These are phyloP conservation scores for Aspergillus awamori DNA, from an alignment of 2,329 filamentous ascomycete genomes.

Conservation along the genomic window DNA sequence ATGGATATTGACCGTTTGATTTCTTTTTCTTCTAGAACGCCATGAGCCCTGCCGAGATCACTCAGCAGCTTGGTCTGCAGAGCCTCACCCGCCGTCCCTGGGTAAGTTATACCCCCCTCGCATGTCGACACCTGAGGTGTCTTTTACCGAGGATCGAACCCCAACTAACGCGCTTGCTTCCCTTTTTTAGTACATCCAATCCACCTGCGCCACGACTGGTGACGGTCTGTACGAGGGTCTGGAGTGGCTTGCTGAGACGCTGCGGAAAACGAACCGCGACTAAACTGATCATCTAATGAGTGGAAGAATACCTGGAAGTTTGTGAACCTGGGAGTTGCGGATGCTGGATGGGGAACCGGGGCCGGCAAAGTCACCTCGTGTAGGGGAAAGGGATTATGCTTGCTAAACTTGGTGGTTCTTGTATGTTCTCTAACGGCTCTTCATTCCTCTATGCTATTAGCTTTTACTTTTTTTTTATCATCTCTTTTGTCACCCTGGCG, in stretches of 20 bases:
- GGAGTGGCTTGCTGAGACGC: slow-evolving; percentile 83
- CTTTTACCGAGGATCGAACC: neutral
- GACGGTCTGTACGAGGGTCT: slow-evolving; percentile 99
- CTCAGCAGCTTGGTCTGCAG: slow-evolving; percentile 99
- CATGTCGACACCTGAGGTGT: neutral
- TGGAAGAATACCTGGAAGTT: slow-evolving; percentile 38
- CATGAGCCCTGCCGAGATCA: slow-evolving; percentile 99
- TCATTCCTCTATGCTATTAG: slow-evolving; percentile 47
- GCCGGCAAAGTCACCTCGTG: slow-evolving; percentile 34
- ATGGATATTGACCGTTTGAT: slow-evolving; percentile 11
- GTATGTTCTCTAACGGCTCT: slow-evolving; percentile 42
- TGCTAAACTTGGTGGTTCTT: slow-evolving; percentile 31
- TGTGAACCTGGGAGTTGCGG: slow-evolving; percentile 39
- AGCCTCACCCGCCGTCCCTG: slow-evolving; percentile 97
- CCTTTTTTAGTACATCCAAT: slow-evolving; percentile 85
- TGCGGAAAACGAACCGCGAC: slow-evolving; percentile 67
- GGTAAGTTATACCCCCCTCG: slow-evolving; percentile 66
- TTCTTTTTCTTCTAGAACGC: slow-evolving; percentile 68
- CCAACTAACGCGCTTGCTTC: slow-evolving; percentile 1
- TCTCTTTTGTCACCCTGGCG: slow-evolving; percentile 34
- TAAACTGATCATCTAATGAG: slow-evolving; percentile 44
- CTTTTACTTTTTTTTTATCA: slow-evolving; percentile 38
- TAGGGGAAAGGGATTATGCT: slow-evolving; percentile 34
- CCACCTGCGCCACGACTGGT: slow-evolving; percentile 96
- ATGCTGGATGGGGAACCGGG: slow-evolving; percentile 40